These are phyloP conservation scores for Peronosclerospora sorghi DNA, from an alignment of 352 stramenopile species.

Conservation along the genomic window DNA sequence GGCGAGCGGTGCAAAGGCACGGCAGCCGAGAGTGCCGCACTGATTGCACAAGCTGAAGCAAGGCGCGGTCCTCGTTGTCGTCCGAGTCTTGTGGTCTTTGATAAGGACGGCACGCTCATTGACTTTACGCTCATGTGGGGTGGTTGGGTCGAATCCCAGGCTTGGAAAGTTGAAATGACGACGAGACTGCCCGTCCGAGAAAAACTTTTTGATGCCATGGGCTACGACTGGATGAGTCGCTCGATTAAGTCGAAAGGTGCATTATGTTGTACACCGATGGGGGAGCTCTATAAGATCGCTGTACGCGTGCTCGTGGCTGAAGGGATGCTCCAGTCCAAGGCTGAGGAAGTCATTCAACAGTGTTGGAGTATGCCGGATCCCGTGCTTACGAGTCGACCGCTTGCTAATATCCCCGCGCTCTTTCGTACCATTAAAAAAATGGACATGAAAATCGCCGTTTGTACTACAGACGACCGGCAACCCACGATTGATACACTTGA, in stretches of 20 bases:
- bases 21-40: constrained; percentile 14
- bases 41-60: constrained; percentile 15
- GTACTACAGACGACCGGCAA: constrained; percentile 76
- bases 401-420: constrained; percentile 59
- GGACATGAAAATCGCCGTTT: constrained; percentile 84
- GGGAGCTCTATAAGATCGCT: constrained; percentile 74
- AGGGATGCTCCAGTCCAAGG: constrained; percentile 50
- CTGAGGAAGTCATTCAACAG: constrained; percentile 53
- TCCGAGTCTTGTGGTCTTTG: constrained; percentile 76
- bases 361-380: constrained; percentile 81
- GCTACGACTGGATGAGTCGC: constrained; percentile 76
- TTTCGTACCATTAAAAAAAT: constrained; percentile 80
- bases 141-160: constrained; percentile 77
- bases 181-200: constrained; percentile 61
- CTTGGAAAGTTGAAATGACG: constrained; percentile 81
- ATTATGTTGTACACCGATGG: constrained; percentile 79
- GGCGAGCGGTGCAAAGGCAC: constrained; percentile 16
- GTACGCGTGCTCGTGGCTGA: constrained; percentile 62
- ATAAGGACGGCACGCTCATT: constrained; percentile 86
- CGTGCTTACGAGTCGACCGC: constrained; percentile 54
- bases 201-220: constrained; percentile 81
- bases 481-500: constrained; percentile 66
- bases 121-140: constrained; percentile 88
- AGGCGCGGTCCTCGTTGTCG: constrained; percentile 27
- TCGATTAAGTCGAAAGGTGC: constrained; percentile 75